These are phyloP conservation scores for Apophysomyces sp. DNA, from an alignment of 371 early-diverging fungal genomes.

Conservation along the genomic window DNA sequence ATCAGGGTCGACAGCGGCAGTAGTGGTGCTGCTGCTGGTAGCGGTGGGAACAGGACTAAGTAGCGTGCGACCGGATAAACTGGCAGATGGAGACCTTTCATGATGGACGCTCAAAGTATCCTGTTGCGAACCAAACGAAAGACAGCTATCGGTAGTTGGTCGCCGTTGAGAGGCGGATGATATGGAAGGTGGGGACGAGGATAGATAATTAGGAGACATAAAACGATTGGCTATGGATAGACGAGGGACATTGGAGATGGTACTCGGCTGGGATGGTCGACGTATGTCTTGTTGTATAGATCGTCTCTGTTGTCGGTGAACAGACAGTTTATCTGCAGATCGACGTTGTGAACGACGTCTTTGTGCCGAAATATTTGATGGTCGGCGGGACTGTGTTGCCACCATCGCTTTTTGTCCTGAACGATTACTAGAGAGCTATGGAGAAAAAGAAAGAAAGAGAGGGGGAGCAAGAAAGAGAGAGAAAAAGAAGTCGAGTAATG, in stretches of 20 bases:
- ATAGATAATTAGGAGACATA: slow-evolving; percentile 17
- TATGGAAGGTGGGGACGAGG: neutral
- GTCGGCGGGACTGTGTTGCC: neutral
- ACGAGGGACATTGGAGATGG: slow-evolving; percentile 10
- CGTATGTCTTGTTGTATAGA: neutral
- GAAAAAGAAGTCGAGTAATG: neutral
- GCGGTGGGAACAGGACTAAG: neutral
- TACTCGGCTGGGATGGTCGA: slow-evolving; percentile 1
- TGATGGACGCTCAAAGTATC: neutral
- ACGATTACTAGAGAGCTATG: neutral
- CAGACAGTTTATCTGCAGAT: neutral
- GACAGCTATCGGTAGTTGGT: neutral
- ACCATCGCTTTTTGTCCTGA: slow-evolving; percentile 6
- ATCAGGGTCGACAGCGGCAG: slow-evolving; percentile 5
- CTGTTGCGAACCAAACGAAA: neutral
- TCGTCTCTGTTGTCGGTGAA: neutral
- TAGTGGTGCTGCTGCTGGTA: neutral
- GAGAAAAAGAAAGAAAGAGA: slow-evolving; percentile 1
- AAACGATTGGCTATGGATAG: slow-evolving; percentile 45
- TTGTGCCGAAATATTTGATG: neutral
- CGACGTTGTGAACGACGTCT: neutral
- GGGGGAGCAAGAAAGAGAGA: neutral
- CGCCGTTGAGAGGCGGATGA: neutral
- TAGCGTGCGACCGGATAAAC: slow-evolving; percentile 11
- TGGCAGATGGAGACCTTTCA: slow-evolving; percentile 14